Evolutionary conservation across 2,329 filamentous ascomycete species (phyloP).

Genomic region (Pseudogymnoascus sp.): DNA sequence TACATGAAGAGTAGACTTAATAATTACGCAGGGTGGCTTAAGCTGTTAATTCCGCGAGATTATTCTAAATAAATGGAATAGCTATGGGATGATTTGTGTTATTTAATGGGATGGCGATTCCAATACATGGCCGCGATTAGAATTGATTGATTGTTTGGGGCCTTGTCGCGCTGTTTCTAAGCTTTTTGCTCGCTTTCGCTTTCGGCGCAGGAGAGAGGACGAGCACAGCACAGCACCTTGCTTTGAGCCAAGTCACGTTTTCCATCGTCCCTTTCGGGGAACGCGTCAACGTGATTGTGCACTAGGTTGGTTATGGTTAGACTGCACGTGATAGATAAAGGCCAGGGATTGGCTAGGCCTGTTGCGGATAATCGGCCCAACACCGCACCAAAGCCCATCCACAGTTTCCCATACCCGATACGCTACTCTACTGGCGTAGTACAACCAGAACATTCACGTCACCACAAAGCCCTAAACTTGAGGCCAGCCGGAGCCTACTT

Average conservation of each 20-base stretch:
- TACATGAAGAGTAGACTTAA: not conserved
- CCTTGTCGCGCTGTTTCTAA: slow-evolving; percentile 3
- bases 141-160: not conserved
- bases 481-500: not conserved
- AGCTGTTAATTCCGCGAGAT: too few relatives aligned
- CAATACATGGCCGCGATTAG: not conserved
- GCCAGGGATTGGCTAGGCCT: not conserved
- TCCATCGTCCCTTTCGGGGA: not conserved
- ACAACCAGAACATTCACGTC: not conserved
- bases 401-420: not conserved
- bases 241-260: not conserved
- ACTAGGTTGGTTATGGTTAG: not conserved
- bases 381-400: not conserved
- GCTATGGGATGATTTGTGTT: not conserved
- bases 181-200: not conserved
- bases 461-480: not conserved
- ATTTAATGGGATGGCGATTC: not conserved
- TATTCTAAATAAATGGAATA: not conserved
- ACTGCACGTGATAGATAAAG: not conserved
- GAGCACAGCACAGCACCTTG: too few relatives aligned
- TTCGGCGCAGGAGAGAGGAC: not conserved
- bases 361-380: not conserved
- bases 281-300: not conserved
- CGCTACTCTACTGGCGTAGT: too few relatives aligned
- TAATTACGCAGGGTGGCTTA: not conserved